A percentile compares a stretch with the other conserved stretches of the same genome.
Conservation (phyloP, 345 rosid genomes). For the Psidium guajava region DNA sequence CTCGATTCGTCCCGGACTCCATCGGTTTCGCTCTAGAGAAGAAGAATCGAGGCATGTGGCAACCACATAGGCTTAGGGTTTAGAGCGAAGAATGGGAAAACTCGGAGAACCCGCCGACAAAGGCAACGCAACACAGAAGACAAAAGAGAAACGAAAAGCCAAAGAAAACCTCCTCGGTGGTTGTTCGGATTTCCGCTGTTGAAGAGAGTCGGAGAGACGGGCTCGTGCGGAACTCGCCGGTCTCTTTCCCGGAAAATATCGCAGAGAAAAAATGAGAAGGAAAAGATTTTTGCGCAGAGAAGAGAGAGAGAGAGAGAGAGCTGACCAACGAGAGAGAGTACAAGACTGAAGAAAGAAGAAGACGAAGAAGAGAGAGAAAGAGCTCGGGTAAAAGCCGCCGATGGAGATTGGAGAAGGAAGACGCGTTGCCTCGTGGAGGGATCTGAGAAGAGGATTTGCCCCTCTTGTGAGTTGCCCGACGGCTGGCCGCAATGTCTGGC, state of each 20-base stretch:
- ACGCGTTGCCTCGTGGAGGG: not conserved
- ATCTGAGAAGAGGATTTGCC: not conserved
- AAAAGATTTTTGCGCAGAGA: not conserved
- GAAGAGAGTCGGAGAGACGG: not conserved
- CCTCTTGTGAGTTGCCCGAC: not conserved
- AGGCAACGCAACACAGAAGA: not conserved
- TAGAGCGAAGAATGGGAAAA: not conserved
- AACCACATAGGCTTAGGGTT: not conserved
- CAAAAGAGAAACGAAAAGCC: not conserved
- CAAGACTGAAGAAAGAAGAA: not conserved
- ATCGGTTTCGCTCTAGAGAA: slow-evolving; percentile 1
- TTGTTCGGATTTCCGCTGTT: not conserved
- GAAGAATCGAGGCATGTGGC: slow-evolving; percentile 30
- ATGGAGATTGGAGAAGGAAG: not conserved
- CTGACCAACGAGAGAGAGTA: not conserved
- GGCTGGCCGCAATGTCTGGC: not conserved
- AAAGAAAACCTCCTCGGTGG: not conserved
- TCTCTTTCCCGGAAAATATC: not conserved
- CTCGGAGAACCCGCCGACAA: not conserved
- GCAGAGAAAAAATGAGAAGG: not conserved
- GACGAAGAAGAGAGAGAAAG: not conserved
- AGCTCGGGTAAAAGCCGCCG: not conserved
- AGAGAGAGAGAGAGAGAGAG: not conserved
- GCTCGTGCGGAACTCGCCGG: not conserved
- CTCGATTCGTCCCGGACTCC: not conserved